Evolutionary conservation across 2,329 filamentous ascomycete genomes (phyloP).

Genomic region (Chrysosporium queenslandicum): DNA sequence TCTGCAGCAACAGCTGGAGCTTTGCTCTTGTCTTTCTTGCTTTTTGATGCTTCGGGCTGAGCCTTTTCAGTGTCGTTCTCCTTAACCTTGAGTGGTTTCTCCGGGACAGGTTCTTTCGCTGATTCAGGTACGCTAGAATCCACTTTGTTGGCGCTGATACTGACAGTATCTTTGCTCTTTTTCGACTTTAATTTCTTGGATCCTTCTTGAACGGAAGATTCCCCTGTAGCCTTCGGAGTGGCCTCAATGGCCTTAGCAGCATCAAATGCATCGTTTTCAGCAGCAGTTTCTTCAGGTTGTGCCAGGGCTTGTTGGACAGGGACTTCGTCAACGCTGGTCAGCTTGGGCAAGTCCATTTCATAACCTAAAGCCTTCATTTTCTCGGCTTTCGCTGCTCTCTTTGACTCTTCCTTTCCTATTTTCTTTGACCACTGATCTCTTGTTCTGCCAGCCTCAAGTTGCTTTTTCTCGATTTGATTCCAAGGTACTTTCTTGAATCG

Average conservation of each 20-base stretch:
- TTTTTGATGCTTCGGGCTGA: neutral
- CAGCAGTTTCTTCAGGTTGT: conserved; percentile 19
- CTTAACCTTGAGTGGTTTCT: neutral
- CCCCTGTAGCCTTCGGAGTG: conserved; percentile 20
- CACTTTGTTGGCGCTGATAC: neutral
- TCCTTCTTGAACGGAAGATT: conserved; percentile 20
- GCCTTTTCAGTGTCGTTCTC: neutral
- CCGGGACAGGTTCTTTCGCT: conserved; percentile 1
- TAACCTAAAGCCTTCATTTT: conserved; percentile 75
- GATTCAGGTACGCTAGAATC: conserved; percentile 13
- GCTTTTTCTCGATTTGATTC: conserved; percentile 72
- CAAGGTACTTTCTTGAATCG: conserved; percentile 82
- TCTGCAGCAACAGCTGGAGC: neutral
- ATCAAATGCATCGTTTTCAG: conserved; percentile 16
- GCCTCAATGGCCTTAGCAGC: conserved; percentile 23
- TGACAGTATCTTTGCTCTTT: conserved; percentile 21
- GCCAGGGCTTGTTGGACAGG: conserved; percentile 33
- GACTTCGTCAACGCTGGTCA: conserved; percentile 55
- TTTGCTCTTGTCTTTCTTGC: conserved; percentile 11
- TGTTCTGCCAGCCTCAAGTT: conserved; percentile 61
- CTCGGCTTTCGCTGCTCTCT: conserved; percentile 57
- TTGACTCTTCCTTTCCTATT: conserved; percentile 61
- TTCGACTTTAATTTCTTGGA: conserved; percentile 21
- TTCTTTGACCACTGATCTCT: conserved; percentile 70
- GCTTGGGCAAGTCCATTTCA: conserved; percentile 61